phyloP scores from a whole-genome alignment of 768 basidiomycete genomes.

The Hericium erinaceus region DNA sequence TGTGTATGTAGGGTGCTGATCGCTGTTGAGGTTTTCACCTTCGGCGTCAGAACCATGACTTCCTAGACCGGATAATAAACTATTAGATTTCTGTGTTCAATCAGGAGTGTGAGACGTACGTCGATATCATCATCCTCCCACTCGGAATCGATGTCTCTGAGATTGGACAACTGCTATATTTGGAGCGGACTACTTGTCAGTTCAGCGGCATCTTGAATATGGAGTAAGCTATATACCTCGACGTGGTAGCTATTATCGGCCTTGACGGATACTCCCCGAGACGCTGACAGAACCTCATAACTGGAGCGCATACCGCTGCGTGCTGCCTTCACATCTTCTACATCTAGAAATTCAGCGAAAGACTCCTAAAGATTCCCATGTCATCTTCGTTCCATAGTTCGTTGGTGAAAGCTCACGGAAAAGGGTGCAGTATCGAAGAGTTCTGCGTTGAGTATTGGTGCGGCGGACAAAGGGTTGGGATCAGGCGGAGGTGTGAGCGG shows the following conservation, averaged over 20 bases:
- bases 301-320: neutral
- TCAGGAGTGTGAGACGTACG: neutral
- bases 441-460: slow-evolving; percentile 13
- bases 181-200: neutral
- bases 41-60: slow-evolving; percentile 14
- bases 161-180: slow-evolving; percentile 11
- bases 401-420: slow-evolving; percentile 7
- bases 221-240: slow-evolving; percentile 5
- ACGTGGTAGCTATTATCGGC: slow-evolving; percentile 14
- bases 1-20: neutral
- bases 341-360: slow-evolving; percentile 9
- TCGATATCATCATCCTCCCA: slow-evolving; percentile 17
- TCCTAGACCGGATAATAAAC: slow-evolving; percentile 3
- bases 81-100: neutral
- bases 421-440: slow-evolving; percentile 14
- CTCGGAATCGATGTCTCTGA: slow-evolving; percentile 13
- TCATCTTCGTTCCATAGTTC: neutral
- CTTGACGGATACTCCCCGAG: slow-evolving; percentile 4
- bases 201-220: neutral
- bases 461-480: slow-evolving; percentile 7
- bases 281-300: neutral
- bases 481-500: slow-evolving; percentile 5
- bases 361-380: slow-evolving; percentile 8
- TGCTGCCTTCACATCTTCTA: neutral
- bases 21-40: slow-evolving; percentile 1